These are phyloP conservation scores for Fraxinus pennsylvanica DNA, from an alignment of 257 asterid genomes.

Conservation along the genomic window DNA sequence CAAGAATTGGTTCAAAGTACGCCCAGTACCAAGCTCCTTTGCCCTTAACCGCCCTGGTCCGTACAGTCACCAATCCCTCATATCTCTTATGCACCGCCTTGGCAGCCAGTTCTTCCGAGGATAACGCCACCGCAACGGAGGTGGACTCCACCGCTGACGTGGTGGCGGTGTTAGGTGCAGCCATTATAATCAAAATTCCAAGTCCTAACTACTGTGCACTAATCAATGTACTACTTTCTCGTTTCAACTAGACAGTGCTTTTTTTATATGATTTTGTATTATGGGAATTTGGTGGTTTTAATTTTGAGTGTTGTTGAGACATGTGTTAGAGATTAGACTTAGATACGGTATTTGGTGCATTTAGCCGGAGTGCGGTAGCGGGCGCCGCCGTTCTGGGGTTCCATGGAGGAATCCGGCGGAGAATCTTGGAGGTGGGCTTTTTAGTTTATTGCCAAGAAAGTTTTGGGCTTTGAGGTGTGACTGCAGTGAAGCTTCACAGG, in stretches of 20 bases:
- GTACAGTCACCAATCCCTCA: constrained; percentile 77
- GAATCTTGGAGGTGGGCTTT: constrained; percentile 10
- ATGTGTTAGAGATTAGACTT: background rate
- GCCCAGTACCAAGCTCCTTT: constrained; percentile 99
- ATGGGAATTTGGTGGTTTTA: background rate
- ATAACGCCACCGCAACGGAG: constrained; percentile 19
- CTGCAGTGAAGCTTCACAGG: constrained; percentile 25
- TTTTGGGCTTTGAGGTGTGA: background rate
- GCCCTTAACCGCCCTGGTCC: constrained; percentile 91
- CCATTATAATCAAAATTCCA: constrained; percentile 36
- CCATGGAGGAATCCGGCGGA: constrained; percentile 53
- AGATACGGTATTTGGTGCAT: constrained; percentile 13
- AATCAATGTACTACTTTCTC: constrained; percentile 27
- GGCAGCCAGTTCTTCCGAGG: constrained; percentile 67
- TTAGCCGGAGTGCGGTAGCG: constrained; percentile 12
- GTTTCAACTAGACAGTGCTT: background rate
- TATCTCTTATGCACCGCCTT: constrained; percentile 83
- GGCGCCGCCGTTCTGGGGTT: constrained; percentile 31
- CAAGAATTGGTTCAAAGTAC: constrained; percentile 88
- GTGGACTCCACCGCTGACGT: constrained; percentile 40
- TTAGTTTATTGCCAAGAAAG: background rate
- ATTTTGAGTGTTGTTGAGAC: background rate
- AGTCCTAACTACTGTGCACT: constrained; percentile 5
- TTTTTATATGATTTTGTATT: constrained; percentile 7
- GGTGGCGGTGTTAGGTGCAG: constrained; percentile 53